Evolutionary conservation across 176 grass and related monocot genomes (phyloP), one percentile per base, ranked within the genome.

Genomic region (Raddia distichophylla): DNA sequence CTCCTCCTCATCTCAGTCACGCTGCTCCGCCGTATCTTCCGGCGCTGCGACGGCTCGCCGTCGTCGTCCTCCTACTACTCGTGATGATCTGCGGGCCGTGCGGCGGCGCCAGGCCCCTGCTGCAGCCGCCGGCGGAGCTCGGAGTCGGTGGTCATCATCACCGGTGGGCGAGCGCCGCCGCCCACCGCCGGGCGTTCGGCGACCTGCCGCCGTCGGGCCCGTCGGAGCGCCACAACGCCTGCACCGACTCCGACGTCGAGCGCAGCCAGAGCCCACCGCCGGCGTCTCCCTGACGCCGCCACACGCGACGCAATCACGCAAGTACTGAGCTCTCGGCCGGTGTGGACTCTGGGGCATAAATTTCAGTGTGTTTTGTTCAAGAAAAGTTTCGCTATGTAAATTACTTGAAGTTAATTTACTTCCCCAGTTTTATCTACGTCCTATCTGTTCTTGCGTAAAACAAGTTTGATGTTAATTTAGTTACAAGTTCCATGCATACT

Each of bases 201-300:
- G 9, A 46, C 35, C 64, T 60, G 5, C 64, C 14, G 33, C 80
- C 69, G 46, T 82, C 80, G 18, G 80, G 70, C n/a, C 80, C 80
- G 34, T 83, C 80, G 1, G 69, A 74, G 59, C 59, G 59, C 3
- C 80, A 74, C 48, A 83, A 83, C 60, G 47, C 35, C 1, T 34
- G n/a, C 11, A 35, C 37, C 5, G 70, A 74, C 22, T 49, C 80
- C 22, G 42, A 18, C 7, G 69, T 17, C 40, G n/a, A 73, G n/a
- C 47, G n/a, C 5, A 2, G 47, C 59, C 59, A 83, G 80, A 66
- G 56, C 22, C 14, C 13, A 22, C 8, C 40, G 65, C 37, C 20
- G 71, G 7, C 66, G 65, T 18, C 45, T 16, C 55, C 64, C 0
- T 60, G 48, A 48, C 51, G 17, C 43, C 64, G 63, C 22, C 3